phyloP scores from a whole-genome alignment of 2,329 filamentous ascomycete species.

The Ambrosiella beaveri region DNA sequence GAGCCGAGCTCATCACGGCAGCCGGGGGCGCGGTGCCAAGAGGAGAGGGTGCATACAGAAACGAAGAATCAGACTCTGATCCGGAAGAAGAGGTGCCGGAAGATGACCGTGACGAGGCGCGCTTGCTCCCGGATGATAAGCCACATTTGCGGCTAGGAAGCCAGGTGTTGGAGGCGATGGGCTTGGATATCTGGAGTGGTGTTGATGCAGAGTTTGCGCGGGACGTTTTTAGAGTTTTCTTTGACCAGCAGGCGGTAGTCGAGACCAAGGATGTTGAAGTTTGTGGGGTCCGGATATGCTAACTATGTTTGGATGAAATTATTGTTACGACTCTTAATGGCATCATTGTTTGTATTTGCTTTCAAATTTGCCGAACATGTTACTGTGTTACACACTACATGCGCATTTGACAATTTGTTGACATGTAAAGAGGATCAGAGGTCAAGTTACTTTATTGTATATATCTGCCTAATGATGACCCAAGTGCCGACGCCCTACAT shows the following conservation, averaged over 20 bases:
- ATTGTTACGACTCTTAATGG: too few species aligned
- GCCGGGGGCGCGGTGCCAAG: slow-evolving; percentile 24
- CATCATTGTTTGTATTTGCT: too few species aligned
- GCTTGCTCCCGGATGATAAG: slow-evolving; percentile 19
- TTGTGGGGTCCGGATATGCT: slow-evolving; percentile 58
- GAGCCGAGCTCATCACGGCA: slow-evolving; percentile 39
- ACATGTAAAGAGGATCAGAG: too few species aligned
- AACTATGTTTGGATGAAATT: background rate
- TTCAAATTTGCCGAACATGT: too few species aligned
- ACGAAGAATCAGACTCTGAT: slow-evolving; percentile 21
- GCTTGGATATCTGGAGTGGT: slow-evolving; percentile 61
- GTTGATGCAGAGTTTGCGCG: slow-evolving; percentile 51
- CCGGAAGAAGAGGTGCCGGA: slow-evolving; percentile 16
- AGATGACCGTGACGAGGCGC: slow-evolving; percentile 19
- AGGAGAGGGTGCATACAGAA: slow-evolving; percentile 16
- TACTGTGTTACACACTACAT: too few species aligned
- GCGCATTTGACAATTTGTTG: too few species aligned
- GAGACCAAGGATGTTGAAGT: slow-evolving; percentile 55
- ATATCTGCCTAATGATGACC: too few species aligned
- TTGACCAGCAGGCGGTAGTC: slow-evolving; percentile 43
- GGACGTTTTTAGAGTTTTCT: slow-evolving; percentile 47
- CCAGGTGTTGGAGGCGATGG: slow-evolving; percentile 52
- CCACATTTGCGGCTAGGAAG: slow-evolving; percentile 35
- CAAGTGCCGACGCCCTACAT: background rate
- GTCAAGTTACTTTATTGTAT: too few species aligned